Evolutionary conservation across 106 monocot species (phyloP).

Genomic region (Apostasia ramifera): DNA sequence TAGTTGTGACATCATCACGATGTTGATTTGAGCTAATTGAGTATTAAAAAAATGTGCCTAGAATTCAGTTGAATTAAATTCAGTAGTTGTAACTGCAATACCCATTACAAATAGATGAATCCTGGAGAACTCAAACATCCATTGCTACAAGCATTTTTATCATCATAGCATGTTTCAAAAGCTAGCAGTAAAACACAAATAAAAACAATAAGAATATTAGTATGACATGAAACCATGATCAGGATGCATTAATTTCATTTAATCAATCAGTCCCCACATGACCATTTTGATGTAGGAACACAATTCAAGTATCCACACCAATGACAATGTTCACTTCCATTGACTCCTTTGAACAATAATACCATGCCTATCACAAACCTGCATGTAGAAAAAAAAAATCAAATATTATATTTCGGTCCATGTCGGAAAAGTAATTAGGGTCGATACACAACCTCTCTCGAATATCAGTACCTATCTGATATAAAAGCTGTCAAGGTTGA

Average conservation of each 20-base stretch:
- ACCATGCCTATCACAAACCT: constrained; percentile 52
- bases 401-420: neutral
- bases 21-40: too few species aligned
- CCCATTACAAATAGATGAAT: too few species aligned
- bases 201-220: too few species aligned
- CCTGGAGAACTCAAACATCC: too few species aligned
- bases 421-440: neutral
- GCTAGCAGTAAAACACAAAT: too few species aligned
- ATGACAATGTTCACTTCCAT: constrained; percentile 48
- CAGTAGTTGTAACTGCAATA: too few species aligned
- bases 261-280: constrained; percentile 28
- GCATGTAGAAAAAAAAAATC: neutral
- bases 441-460: neutral
- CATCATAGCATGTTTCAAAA: too few species aligned
- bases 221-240: too few species aligned
- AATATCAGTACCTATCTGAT: neutral
- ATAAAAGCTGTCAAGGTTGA: neutral
- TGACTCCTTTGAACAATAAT: constrained; percentile 45
- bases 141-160: too few species aligned
- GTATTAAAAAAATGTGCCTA: too few species aligned
- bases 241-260: neutral
- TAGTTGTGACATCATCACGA: too few species aligned
- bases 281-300: constrained; percentile 73
- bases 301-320: constrained; percentile 84
- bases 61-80: too few species aligned